These are phyloP conservation scores for Cutaneotrichosporon sp. DNA, from an alignment of 1,284 basidiomycete genomes.

Conservation along the genomic window DNA sequence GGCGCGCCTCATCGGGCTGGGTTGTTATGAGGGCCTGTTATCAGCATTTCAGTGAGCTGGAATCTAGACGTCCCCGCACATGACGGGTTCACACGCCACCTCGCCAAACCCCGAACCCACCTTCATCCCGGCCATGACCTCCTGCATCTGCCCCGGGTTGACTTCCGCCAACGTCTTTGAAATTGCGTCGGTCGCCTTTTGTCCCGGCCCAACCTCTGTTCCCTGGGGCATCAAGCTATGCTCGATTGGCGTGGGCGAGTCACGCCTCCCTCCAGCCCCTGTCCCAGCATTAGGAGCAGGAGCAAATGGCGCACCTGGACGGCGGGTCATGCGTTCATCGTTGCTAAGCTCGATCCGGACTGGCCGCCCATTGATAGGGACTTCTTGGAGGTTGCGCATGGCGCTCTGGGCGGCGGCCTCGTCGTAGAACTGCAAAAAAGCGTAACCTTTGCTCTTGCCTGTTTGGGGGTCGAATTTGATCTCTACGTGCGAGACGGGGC, in stretches of 20 bases:
- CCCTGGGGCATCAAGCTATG: slow-evolving; percentile 69
- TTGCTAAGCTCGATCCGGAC: slow-evolving; percentile 73
- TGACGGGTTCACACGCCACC: too few relatives aligned
- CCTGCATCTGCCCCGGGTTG: slow-evolving; percentile 80
- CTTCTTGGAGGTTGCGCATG: slow-evolving; percentile 80
- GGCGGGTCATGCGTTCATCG: slow-evolving; percentile 50
- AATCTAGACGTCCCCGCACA: too few relatives aligned
- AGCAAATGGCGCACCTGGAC: not conserved
- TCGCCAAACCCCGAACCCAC: slow-evolving; percentile 55
- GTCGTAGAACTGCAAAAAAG: slow-evolving; percentile 95
- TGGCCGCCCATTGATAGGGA: slow-evolving; percentile 76
- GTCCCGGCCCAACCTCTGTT: slow-evolving; percentile 71
- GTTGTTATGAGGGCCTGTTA: slow-evolving; percentile 68
- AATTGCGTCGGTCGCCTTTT: slow-evolving; percentile 77
- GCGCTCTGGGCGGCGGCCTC: slow-evolving; percentile 85
- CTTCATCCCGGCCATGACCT: slow-evolving; percentile 98
- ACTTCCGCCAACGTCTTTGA: slow-evolving; percentile 82
- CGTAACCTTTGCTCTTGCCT: slow-evolving; percentile 94
- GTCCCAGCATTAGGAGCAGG: not conserved
- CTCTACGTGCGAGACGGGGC: slow-evolving; percentile 55
- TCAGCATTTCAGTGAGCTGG: slow-evolving; percentile 4
- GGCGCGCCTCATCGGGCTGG: slow-evolving; percentile 84
- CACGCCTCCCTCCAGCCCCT: slow-evolving; percentile 28
- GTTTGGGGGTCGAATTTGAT: slow-evolving; percentile 94
- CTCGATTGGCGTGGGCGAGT: slow-evolving; percentile 35